A percentile compares a stretch with the other conserved stretches of the same genome.
Conservation (phyloP, 495 filamentous ascomycete species). For the Aspergillus nanangensis region DNA sequence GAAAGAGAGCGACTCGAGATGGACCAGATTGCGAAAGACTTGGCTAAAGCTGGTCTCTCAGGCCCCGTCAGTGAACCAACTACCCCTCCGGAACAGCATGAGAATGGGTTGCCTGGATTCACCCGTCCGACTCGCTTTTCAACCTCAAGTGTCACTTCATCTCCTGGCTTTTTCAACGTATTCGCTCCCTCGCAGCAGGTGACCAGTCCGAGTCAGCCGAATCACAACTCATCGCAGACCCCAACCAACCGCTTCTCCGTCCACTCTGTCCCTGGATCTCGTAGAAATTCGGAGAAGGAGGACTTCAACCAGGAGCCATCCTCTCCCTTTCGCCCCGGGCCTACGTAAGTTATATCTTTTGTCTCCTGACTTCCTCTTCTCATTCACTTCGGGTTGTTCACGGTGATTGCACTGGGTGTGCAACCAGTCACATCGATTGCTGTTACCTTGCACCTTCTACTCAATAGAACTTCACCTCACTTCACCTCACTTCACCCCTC, state of each 20-base stretch:
- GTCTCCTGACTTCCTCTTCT: not conserved
- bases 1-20: conserved; percentile 77
- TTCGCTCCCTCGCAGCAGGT: conserved; percentile 69
- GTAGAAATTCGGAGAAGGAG: conserved; percentile 57
- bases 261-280: conserved; percentile 80
- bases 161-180: conserved; percentile 69
- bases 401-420: too few relatives aligned
- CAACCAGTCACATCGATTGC: too few relatives aligned
- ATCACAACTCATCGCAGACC: conserved; percentile 31
- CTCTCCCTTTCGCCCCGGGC: conserved; percentile 30
- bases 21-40: conserved; percentile 71
- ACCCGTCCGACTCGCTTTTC: conserved; percentile 80
- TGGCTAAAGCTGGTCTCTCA: conserved; percentile 56
- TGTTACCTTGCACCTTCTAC: conserved; percentile 10
- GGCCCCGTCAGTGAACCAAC: conserved; percentile 89
- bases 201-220: conserved; percentile 49
- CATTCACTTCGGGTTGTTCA: not conserved
- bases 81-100: conserved; percentile 91
- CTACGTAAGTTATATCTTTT: conserved; percentile 33
- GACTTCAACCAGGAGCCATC: conserved; percentile 32
- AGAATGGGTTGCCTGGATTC: conserved; percentile 68
- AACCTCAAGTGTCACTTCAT: conserved; percentile 74
- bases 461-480: conserved; percentile 2
- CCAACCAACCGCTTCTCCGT: conserved; percentile 51
- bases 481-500: conserved; percentile 10